Conservation (phyloP, 331 rosid species). For the Rosa hybrid region DNA sequence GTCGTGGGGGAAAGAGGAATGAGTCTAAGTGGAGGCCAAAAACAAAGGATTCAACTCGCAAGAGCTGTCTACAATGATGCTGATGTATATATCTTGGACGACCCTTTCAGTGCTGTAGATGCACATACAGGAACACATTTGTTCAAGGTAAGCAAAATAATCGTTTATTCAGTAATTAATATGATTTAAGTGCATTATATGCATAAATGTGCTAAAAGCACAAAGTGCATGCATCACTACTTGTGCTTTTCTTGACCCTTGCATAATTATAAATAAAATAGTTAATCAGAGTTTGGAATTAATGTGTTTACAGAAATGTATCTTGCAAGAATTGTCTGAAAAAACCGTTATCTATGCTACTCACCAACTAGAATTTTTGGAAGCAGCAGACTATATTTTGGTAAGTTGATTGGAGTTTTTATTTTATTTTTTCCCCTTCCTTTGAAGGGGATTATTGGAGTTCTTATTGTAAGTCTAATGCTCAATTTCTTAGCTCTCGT, state of each 20-base stretch:
- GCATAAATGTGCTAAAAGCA: too few relatives aligned
- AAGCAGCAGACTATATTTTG: conserved; percentile 74
- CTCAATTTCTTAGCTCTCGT: conserved; percentile 3
- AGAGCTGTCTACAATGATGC: conserved; percentile 66
- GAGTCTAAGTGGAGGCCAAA: conserved; percentile 93
- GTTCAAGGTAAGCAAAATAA: conserved; percentile 50
- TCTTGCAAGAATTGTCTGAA: conserved; percentile 57
- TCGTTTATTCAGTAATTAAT: too few relatives aligned
- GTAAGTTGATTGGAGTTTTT: conserved; percentile 38
- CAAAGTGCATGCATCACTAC: too few relatives aligned
- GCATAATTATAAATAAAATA: background rate
- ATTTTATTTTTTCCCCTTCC: too few relatives aligned
- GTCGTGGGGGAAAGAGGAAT: conserved; percentile 81
- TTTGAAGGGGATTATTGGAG: too few relatives aligned
- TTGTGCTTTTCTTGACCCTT: too few relatives aligned
- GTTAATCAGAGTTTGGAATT: conserved; percentile 17
- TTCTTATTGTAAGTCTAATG: background rate
- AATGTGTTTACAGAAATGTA: conserved; percentile 66
- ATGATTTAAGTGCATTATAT: background rate
- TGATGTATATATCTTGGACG: conserved; percentile 10
- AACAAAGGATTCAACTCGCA: conserved; percentile 89
- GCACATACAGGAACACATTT: conserved; percentile 82
- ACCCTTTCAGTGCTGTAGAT: conserved; percentile 95
- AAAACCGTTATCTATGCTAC: conserved; percentile 91
- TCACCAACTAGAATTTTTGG: conserved; percentile 84